phyloP scores from a whole-genome alignment of 2,329 filamentous ascomycete species.

The Polytolypa hystricis region DNA sequence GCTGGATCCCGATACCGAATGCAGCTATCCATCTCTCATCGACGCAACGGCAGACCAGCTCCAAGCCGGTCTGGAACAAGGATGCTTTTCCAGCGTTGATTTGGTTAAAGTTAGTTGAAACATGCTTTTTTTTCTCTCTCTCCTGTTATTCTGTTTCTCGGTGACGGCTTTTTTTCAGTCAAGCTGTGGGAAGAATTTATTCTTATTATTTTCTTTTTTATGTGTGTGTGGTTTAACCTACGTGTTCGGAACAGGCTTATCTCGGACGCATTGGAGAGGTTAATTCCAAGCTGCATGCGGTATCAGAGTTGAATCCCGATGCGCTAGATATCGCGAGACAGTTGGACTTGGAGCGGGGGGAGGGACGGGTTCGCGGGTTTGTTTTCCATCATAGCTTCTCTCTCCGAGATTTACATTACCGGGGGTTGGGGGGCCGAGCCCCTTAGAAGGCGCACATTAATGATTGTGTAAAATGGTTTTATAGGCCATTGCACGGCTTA shows the following conservation, averaged over 20 bases:
- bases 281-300: conserved; percentile 42
- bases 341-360: conserved; percentile 39
- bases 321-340: conserved; percentile 38
- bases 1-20: too few relatives aligned
- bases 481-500: conserved; percentile 50
- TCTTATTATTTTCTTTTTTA: not conserved
- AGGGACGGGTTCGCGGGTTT: conserved; percentile 37
- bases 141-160: too few relatives aligned
- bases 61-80: conserved; percentile 35
- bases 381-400: too few relatives aligned
- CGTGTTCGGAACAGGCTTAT: conserved; percentile 32
- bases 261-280: conserved; percentile 40
- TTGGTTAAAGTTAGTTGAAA: conserved; percentile 36
- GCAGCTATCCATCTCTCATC: conserved; percentile 36
- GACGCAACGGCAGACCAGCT: conserved; percentile 43
- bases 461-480: too few relatives aligned
- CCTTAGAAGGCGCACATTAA: too few relatives aligned
- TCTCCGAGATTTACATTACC: too few relatives aligned
- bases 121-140: too few relatives aligned
- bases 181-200: not conserved
- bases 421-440: too few relatives aligned
- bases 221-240: not conserved
- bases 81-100: conserved; percentile 44
- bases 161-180: too few relatives aligned
- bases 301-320: conserved; percentile 47